Percentiles rank a stretch among this genome's conserved stretches.
These are phyloP conservation scores for Pleurotus cornucopiae DNA, from an alignment of 768 basidiomycete genomes.

Conservation along the genomic window DNA sequence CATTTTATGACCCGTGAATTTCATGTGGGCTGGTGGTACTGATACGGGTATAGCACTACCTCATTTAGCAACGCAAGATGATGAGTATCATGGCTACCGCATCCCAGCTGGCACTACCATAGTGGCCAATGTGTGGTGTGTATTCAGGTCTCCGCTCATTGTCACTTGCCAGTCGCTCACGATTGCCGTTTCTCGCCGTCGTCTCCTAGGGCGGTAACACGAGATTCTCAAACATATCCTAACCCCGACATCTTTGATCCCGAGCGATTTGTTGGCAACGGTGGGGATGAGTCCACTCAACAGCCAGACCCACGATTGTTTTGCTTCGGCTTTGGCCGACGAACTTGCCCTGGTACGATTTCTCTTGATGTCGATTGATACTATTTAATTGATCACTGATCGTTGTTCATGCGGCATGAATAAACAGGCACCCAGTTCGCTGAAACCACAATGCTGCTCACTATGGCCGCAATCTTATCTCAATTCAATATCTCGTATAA, in stretches of 20 bases:
- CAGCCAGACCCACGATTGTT: constrained; percentile 29
- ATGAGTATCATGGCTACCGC: constrained; percentile 37
- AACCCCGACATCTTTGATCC: constrained; percentile 37
- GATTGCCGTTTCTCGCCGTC: neutral
- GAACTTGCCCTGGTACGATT: constrained; percentile 26
- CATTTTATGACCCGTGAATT: neutral
- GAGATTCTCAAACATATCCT: constrained; percentile 36
- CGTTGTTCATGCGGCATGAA: no score
- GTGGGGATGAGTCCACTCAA: neutral
- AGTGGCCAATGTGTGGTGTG: constrained; percentile 44
- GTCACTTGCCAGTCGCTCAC: no score
- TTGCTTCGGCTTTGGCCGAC: constrained; percentile 28
- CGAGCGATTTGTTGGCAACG: constrained; percentile 22
- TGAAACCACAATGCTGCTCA: constrained; percentile 25
- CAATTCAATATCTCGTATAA: constrained; percentile 23
- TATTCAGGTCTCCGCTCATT: neutral
- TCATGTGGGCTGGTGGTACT: neutral
- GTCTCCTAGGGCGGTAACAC: constrained; percentile 36
- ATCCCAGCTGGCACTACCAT: constrained; percentile 43
- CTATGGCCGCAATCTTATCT: constrained; percentile 26
- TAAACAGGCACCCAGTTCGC: constrained; percentile 24
- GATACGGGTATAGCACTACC: constrained; percentile 28
- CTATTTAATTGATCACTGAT: no score
- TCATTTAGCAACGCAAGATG: constrained; percentile 37
- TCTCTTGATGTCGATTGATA: neutral